Evolutionary conservation across 192 early-diverging fungal species (phyloP), one percentile per base, ranked within the genome.

Genomic region (Coemansia sp.): DNA sequence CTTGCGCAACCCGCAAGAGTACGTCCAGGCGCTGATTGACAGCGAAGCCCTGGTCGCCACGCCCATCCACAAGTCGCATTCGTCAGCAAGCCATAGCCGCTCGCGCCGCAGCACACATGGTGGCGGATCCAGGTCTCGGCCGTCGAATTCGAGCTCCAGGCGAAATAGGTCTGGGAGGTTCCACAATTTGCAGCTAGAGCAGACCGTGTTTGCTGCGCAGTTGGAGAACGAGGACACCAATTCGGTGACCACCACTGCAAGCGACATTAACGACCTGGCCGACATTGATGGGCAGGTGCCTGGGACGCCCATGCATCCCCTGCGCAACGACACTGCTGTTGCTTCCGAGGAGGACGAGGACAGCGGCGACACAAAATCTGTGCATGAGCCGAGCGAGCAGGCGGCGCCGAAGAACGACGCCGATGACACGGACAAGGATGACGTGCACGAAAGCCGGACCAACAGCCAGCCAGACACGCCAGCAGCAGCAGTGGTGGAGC

Each of bases 141-240:
- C 28, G 30, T 57, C 55, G 16, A 31, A n/a, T 26, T 29, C 55
- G 55, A 29, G 58, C 20, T 25, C 59, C 2, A 61, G 64, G 25
- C 72, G 68, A 52, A 65, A 42, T 37, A 61, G 63, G 20, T 16
- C 60, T 4, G 62, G 51, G 26, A 46, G 77, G 55, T 71, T 74
- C 68, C 77, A 80, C 66, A 74, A 80, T 31, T 42, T 80, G 68
- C 77, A 80, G 69, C 61, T 80, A 13, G 77, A 80, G 62, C 77
- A 80, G 56, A 59, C 77, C 20, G 51, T 74, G 10, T 61, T 59
- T 6, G 66, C 58, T 5, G 48, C 40, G 15, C 66, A 63, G 43
- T 73, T 68, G 6, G 77, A 80, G 31, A 80, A 74, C 58, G 77
- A 80, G 4, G 77, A 80, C 25, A 37, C 68, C 20, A 67, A 68